Percentiles rank a stretch among this genome's conserved stretches.
Evolutionary conservation across 306 rosid genomes (phyloP).

Genomic region (Castanopsis chinensis): DNA sequence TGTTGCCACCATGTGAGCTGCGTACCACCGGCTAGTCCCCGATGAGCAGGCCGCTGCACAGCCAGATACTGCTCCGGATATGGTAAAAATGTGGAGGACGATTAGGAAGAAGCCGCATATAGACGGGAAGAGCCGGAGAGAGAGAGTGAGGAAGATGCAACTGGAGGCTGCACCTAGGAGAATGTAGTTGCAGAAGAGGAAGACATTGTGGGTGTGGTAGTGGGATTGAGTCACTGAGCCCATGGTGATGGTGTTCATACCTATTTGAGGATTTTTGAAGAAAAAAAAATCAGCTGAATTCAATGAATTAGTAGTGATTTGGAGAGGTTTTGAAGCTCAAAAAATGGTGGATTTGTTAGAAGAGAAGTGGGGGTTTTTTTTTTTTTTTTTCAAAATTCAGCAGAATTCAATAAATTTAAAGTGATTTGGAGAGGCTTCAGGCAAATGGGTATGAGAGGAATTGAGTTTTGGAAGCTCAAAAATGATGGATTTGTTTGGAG

Average conservation of each 20-base stretch:
- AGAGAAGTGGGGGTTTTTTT: not conserved
- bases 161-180: constrained; percentile 87
- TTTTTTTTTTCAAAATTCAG: not conserved
- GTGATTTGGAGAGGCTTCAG: not conserved
- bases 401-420: not conserved
- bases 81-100: constrained; percentile 79
- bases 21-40: constrained; percentile 59
- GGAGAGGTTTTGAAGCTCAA: not conserved
- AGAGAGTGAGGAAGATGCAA: constrained; percentile 92
- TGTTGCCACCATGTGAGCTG: constrained; percentile 80
- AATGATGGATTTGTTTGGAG: not conserved
- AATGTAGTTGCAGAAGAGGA: constrained; percentile 84
- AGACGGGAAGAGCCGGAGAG: constrained; percentile 80
- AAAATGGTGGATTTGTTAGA: not conserved
- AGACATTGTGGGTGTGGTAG: constrained; percentile 69
- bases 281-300: not conserved
- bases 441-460: not conserved
- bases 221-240: constrained; percentile 28
- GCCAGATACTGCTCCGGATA: constrained; percentile 68
- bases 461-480: not conserved
- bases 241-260: constrained; percentile 12
- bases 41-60: constrained; percentile 51
- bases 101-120: constrained; percentile 74
- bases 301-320: not conserved
- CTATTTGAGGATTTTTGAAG: constrained; percentile 28